Base-by-base conservation (phyloP, 306 rosid genomes). In the Prunus dulcis region DNA sequence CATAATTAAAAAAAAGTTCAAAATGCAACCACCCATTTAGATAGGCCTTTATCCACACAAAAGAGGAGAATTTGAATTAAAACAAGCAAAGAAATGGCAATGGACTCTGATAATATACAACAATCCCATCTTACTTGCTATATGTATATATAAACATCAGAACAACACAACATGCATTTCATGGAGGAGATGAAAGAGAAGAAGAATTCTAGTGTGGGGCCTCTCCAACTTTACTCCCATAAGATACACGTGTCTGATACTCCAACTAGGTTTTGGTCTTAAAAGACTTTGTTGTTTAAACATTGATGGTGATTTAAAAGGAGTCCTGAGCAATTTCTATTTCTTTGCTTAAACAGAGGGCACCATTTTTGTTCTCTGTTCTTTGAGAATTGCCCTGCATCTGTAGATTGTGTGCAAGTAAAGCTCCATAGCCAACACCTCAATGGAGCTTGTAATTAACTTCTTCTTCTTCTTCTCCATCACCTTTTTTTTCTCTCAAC, bases 361-460 rank as follows among this genome's bases (percentile, higher is more conserved):
- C 62, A 9, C 62, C 27, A 8, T 56, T 20, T 8, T 2, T 9
- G 2, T 6, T 47, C 52, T 47, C 17, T 3, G 9, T 47, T 47
- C 1, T 25, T 23, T 60, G 34, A 25, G 25, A 25, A 25, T 60
- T 60, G 12, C 38, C 13, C 27, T 56, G 62, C 20, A 56, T n/a
- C 62, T 20, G 4, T 56, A 1, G 62, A 20, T n/a, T 56, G 3
- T n/a, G 62, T 56, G 62, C 12, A 56, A 56, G 10, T 8, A 60
- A 60, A 25, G 3, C 18, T 60, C 67, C 45, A 6, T 17, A 58
- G 13, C 64, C 5, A 62, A 62, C 4, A 62, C n/a, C 10, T 27
- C 67, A 62, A 62, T 72, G 76, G 41, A 72, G 23, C 67, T 22
- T 23, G 76, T 72, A 72, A 55, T 34, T 41, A 12, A 12, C 27